Conservation (phyloP, 331 rosid species). For the Rosa hybrid region DNA sequence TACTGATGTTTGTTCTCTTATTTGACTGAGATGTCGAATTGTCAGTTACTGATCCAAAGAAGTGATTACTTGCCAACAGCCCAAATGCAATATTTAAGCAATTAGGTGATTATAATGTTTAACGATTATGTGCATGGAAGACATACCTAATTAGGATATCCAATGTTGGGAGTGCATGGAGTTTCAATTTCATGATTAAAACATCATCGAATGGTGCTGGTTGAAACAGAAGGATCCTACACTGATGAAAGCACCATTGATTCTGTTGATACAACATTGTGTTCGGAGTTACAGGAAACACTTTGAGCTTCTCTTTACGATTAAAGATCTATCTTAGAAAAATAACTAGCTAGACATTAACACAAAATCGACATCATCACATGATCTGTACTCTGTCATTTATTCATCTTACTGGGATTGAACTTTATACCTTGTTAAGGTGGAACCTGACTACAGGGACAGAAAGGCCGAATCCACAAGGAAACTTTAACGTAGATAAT, state of each 20-base stretch:
- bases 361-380: too few relatives aligned
- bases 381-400: neutral
- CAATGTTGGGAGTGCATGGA: constrained; percentile 32
- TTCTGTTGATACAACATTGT: constrained; percentile 11
- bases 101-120: neutral
- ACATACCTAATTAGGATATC: constrained; percentile 35
- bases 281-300: neutral
- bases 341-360: too few relatives aligned
- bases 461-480: constrained; percentile 78
- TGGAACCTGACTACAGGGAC: constrained; percentile 75
- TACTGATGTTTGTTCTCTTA: too few relatives aligned
- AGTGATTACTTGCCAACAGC: too few relatives aligned
- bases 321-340: too few relatives aligned
- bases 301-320: neutral
- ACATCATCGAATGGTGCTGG: constrained; percentile 22
- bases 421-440: constrained; percentile 30
- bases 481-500: constrained; percentile 54
- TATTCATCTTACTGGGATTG: neutral
- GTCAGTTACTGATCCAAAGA: too few relatives aligned
- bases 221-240: constrained; percentile 41
- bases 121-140: constrained; percentile 21
- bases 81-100: too few relatives aligned
- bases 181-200: constrained; percentile 36
- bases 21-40: too few relatives aligned
- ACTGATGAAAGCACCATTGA: constrained; percentile 21